Base-by-base conservation (phyloP, 768 basidiomycete species). In the Strobilomyces dryophilus region DNA sequence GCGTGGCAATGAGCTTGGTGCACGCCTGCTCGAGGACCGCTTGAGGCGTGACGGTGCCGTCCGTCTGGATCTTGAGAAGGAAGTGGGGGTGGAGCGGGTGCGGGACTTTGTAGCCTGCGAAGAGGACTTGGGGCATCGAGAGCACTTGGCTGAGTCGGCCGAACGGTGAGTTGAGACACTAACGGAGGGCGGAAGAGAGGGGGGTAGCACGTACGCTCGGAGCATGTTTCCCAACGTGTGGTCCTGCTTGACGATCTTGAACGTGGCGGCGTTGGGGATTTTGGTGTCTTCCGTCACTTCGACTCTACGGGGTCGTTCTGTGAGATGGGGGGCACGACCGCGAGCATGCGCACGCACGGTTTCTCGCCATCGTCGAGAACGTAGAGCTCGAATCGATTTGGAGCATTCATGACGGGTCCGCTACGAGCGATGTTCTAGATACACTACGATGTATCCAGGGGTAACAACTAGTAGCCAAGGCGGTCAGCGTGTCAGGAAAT, bases 31-130 rank as follows among this genome's bases (percentile, higher is more conserved):
- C 89, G 24, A 98, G 81, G 18, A 87, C 83, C 20, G 79, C 82
- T 59, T 91, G 81, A 1, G 95, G 93, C 17, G 94, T 89, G 43
- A 85, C 72, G 1, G 82, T 77, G 21, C 93, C 92, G 70, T 98
- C 93, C 2, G 95, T 98, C 73, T 98, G 97, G 51, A 98, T 83
- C 71, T 97, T 98, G 71, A 99, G 82, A 52, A 91, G 77, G 73
- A 98, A 95, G 68, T 94, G 81, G 8, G 95, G 93, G 58, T 97
- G 92, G 20, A 95, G 83, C 1, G 97, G 95, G 64, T 98, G 97
- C 0, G 95, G 95, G 36, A 94, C 92, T 74, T 95, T 93, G 84
- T 98, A 98, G 2, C 97, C 97, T 1, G 95, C 95, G 67, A 98
- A 98, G 55, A 94, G 84, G 59, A 98, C 84, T 59, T 85, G 78